These are phyloP conservation scores for Phytomonas francai DNA, from an alignment of 208 protist species.

Conservation along the genomic window DNA sequence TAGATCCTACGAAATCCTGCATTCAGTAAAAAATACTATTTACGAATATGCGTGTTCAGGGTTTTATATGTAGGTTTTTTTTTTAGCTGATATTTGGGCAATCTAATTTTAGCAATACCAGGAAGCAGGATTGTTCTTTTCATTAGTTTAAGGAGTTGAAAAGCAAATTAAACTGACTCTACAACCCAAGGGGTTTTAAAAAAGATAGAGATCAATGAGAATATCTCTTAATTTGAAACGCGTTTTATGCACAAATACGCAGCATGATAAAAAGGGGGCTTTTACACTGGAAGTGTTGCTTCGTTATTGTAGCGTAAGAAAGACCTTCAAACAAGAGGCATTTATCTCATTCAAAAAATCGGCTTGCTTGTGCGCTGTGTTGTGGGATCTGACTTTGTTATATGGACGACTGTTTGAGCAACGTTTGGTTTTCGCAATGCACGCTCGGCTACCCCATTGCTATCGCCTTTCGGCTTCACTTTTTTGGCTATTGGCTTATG, in stretches of 20 bases:
- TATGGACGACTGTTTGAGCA: background rate
- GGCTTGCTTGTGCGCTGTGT: background rate
- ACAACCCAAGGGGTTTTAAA: background rate
- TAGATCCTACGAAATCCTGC: background rate
- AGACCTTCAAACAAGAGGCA: background rate
- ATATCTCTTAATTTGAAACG: background rate
- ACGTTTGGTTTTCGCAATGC: background rate
- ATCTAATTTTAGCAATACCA: background rate
- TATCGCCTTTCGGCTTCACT: background rate
- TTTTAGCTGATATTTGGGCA: background rate
- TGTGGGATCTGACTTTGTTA: background rate
- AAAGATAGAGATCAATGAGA: background rate
- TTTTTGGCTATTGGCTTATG: background rate
- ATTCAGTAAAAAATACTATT: conserved; percentile 1
- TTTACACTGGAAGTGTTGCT: background rate
- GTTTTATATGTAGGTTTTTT: conserved; percentile 6
- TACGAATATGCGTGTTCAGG: background rate
- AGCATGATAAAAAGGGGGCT: background rate
- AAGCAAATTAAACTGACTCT: background rate
- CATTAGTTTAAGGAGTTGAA: background rate
- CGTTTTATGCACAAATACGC: background rate
- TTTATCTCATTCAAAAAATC: background rate
- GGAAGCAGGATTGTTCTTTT: background rate
- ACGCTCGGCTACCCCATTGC: background rate
- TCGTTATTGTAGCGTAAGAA: background rate